These are phyloP conservation scores for Geranium incanum DNA, from an alignment of 441 rosid species.

Conservation along the genomic window DNA sequence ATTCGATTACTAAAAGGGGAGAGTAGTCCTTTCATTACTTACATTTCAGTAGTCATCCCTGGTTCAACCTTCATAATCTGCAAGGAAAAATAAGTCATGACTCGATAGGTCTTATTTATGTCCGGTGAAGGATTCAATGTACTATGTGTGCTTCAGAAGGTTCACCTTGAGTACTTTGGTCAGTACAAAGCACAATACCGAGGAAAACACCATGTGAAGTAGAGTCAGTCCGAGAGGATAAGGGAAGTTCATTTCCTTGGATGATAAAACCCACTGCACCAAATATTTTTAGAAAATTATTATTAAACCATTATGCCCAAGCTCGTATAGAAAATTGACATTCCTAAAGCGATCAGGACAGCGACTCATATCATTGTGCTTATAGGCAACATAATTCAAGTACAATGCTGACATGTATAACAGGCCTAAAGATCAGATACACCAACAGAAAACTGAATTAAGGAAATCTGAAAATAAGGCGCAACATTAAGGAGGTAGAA, in stretches of 20 bases:
- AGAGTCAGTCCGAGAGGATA: conserved; percentile 94
- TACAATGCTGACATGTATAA: background rate
- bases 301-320: background rate
- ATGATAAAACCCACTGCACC: conserved; percentile 84
- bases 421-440: background rate
- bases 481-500: too few species aligned
- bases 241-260: conserved; percentile 91
- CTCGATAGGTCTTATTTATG: background rate
- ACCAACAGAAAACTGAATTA: too few species aligned
- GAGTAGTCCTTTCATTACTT: conserved; percentile 26
- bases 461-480: too few species aligned
- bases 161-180: conserved; percentile 74
- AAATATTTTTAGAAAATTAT: conserved; percentile 16
- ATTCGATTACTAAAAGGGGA: background rate
- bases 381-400: background rate
- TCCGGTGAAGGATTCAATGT: background rate
- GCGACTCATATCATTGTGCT: background rate
- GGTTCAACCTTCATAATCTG: conserved; percentile 83
- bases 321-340: background rate
- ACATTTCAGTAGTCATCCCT: conserved; percentile 93
- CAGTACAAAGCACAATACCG: conserved; percentile 69
- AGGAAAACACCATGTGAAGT: conserved; percentile 87
- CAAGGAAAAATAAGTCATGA: conserved; percentile 2
- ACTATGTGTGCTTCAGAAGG: background rate
- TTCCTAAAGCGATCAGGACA: background rate